Percentiles rank a stretch among this genome's conserved stretches.
Conservation (phyloP, 2,329 filamentous ascomycete species). For the Claviceps sp. region DNA sequence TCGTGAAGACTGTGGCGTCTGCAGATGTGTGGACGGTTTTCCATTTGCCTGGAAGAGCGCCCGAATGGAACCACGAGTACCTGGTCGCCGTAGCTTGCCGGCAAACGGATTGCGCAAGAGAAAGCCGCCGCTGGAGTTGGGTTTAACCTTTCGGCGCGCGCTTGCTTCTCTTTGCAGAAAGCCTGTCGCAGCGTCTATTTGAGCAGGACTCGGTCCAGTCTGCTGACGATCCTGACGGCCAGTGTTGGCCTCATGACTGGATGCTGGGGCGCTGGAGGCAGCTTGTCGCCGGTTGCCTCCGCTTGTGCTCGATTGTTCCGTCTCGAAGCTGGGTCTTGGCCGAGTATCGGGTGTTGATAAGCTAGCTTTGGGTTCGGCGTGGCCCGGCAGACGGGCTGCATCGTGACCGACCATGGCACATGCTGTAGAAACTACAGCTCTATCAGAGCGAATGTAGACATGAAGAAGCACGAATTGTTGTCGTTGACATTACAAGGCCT, state of each 20-base stretch:
- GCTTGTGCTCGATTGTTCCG: constrained; percentile 28
- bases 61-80: constrained; percentile 16
- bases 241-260: constrained; percentile 8
- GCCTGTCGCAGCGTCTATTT: background rate
- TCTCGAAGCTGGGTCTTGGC: constrained; percentile 23
- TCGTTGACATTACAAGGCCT: background rate
- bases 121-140: constrained; percentile 36
- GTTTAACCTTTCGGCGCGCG: constrained; percentile 23
- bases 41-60: constrained; percentile 11
- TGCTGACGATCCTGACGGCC: constrained; percentile 3
- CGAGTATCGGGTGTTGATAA: constrained; percentile 7
- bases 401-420: constrained; percentile 13
- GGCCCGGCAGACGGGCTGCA: constrained; percentile 7
- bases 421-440: constrained; percentile 8
- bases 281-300: background rate
- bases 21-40: constrained; percentile 6
- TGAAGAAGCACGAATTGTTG: background rate
- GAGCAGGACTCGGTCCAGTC: constrained; percentile 3
- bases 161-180: constrained; percentile 12
- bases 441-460: background rate
- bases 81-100: constrained; percentile 18
- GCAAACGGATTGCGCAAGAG: constrained; percentile 32
- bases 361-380: constrained; percentile 4
- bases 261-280: constrained; percentile 13
- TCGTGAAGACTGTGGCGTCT: constrained; percentile 1